A percentile compares a stretch with the other conserved stretches of the same genome.
Evolutionary conservation across 176 grass and related monocot species (phyloP).

Genomic region (Paspalum notatum): DNA sequence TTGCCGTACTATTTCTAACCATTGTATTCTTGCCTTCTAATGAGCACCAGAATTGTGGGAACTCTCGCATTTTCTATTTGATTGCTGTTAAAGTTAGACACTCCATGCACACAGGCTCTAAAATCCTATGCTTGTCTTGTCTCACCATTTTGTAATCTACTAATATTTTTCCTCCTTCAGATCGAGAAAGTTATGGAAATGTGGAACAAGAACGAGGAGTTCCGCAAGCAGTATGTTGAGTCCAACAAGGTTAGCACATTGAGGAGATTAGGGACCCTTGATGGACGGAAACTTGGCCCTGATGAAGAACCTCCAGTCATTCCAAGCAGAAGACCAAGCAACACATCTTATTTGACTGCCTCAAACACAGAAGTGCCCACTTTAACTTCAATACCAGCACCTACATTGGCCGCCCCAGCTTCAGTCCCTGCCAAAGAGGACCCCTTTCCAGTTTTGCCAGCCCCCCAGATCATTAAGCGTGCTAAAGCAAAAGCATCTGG

Average conservation of each 20-base stretch:
- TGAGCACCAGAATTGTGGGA: neutral
- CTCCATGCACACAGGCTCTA: neutral
- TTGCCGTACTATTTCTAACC: constrained; percentile 8
- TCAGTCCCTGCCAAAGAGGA: constrained; percentile 38
- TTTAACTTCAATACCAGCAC: constrained; percentile 36
- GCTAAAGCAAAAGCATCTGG: constrained; percentile 52
- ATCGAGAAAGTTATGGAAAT: constrained; percentile 65
- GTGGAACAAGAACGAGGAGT: constrained; percentile 78
- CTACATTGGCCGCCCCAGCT: constrained; percentile 37
- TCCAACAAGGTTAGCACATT: constrained; percentile 76
- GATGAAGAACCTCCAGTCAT: constrained; percentile 73
- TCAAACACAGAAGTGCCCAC: constrained; percentile 2
- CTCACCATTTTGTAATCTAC: constrained; percentile 4
- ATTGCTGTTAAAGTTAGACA: constrained; percentile 9
- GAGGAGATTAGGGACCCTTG: constrained; percentile 70
- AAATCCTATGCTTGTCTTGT: constrained; percentile 2
- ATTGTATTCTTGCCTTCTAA: neutral
- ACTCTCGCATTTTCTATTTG: neutral
- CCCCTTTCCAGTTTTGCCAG: constrained; percentile 51
- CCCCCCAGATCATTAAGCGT: constrained; percentile 40
- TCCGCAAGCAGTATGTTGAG: constrained; percentile 76
- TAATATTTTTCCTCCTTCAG: constrained; percentile 46
- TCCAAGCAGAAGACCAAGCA: constrained; percentile 53
- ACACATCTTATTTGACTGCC: constrained; percentile 35
- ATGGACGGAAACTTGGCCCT: constrained; percentile 86